phyloP scores from a whole-genome alignment of 129 eudicot genomes.

The Pseudognaphalium luteoalbum region DNA sequence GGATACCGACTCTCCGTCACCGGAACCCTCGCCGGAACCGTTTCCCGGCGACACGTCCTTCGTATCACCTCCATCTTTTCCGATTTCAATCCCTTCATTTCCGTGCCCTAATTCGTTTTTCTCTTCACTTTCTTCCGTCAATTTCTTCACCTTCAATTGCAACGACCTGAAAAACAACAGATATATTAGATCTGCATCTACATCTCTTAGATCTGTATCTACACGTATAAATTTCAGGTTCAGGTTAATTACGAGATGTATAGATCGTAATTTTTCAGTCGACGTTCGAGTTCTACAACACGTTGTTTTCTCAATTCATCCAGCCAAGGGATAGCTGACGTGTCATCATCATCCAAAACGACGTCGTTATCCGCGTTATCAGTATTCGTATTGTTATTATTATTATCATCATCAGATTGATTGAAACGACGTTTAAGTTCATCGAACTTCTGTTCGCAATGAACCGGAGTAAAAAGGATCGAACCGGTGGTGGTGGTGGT shows the following conservation, averaged over 20 bases:
- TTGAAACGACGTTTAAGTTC: conserved; percentile 68
- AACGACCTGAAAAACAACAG: conserved; percentile 57
- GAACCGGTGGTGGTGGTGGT: conserved; percentile 33
- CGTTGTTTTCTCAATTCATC: conserved; percentile 74
- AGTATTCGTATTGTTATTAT: neutral
- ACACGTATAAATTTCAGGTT: no score
- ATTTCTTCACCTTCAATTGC: conserved; percentile 73
- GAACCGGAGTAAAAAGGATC: conserved; percentile 42
- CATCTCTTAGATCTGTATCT: conserved; percentile 13
- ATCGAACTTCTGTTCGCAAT: conserved; percentile 51
- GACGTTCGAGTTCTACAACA: conserved; percentile 65
- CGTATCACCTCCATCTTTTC: conserved; percentile 2
- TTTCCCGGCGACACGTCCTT: no score
- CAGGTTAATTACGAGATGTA: conserved; percentile 68
- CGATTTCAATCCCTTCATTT: conserved; percentile 29
- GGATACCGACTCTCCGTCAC: conserved; percentile 8
- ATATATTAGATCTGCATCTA: neutral
- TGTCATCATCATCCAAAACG: neutral
- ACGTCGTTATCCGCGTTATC: conserved; percentile 10
- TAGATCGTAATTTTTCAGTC: conserved; percentile 72
- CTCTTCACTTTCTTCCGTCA: conserved; percentile 60
- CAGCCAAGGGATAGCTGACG: conserved; percentile 45
- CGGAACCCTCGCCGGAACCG: conserved; percentile 10
- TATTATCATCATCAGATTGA: conserved; percentile 14
- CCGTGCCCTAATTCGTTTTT: conserved; percentile 30